Percentiles rank a stretch among this genome's conserved stretches.
Evolutionary conservation across 768 basidiomycete genomes (phyloP).

Genomic region (Calocybe gangraenosa): DNA sequence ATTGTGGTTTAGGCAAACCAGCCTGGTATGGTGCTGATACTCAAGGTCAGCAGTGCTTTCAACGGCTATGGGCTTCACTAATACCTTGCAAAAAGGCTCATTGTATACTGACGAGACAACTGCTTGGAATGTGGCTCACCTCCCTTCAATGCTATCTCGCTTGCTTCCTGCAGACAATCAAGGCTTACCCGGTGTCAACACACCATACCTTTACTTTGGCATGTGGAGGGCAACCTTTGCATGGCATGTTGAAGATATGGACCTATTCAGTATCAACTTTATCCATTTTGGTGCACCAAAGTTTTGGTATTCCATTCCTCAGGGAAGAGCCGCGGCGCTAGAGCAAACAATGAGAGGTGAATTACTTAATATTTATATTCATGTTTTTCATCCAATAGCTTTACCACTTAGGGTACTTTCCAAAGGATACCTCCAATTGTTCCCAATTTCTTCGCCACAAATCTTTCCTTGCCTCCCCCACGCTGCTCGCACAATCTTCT

Average conservation of each 20-base stretch:
- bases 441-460: conserved; percentile 96
- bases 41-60: conserved; percentile 52
- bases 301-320: conserved; percentile 96
- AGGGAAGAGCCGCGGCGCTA: conserved; percentile 74
- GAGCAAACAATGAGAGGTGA: conserved; percentile 87
- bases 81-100: conserved; percentile 39
- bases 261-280: conserved; percentile 97
- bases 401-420: conserved; percentile 69
- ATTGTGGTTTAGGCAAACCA: conserved; percentile 82
- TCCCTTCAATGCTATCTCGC: conserved; percentile 82
- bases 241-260: conserved; percentile 99
- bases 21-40: conserved; percentile 99
- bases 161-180: conserved; percentile 64
- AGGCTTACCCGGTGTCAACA: conserved; percentile 91
- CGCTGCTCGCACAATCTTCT: conserved; percentile 70
- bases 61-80: not conserved
- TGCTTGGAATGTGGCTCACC: conserved; percentile 91
- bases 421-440: conserved; percentile 79
- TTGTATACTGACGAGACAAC: conserved; percentile 73
- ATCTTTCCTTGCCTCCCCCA: conserved; percentile 90
- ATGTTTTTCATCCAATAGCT: conserved; percentile 3
- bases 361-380: conserved; percentile 12
- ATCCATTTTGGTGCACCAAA: conserved; percentile 98
- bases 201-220: conserved; percentile 96
- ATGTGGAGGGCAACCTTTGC: conserved; percentile 99